Conservation (phyloP, 2,329 filamentous ascomycete genomes). For the Epichloe coenophiala region DNA sequence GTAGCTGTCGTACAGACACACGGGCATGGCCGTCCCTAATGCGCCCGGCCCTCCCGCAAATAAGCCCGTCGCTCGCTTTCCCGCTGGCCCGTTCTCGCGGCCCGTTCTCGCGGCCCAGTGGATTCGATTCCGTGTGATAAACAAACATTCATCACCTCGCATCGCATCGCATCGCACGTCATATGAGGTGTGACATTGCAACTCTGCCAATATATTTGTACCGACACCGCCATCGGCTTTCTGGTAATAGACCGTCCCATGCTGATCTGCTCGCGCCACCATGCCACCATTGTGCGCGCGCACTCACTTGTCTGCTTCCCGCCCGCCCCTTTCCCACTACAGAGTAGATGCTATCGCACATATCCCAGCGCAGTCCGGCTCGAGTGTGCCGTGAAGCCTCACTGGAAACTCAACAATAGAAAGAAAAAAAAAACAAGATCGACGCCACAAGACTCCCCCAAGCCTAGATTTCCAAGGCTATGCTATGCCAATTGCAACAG, state of each 20-base stretch:
- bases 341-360: not conserved
- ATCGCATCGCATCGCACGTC: not conserved
- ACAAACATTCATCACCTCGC: not conserved
- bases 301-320: not conserved
- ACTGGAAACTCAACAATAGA: not conserved
- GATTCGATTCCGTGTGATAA: not conserved
- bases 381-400: not conserved
- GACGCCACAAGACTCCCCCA: conserved; percentile 1
- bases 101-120: not conserved
- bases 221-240: not conserved
- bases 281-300: conserved; percentile 1
- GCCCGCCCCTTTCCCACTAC: not conserved
- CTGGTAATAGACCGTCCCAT: not conserved
- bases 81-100: not conserved
- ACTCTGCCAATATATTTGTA: not conserved
- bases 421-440: not conserved
- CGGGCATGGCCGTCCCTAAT: not conserved
- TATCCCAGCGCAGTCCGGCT: not conserved
- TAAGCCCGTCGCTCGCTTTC: not conserved
- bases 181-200: not conserved
- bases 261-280: conserved; percentile 1
- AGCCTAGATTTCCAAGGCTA: not conserved
- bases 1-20: not conserved
- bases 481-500: not conserved
- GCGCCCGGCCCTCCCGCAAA: conserved; percentile 2